Evolutionary conservation across 108 stramenopile species (phyloP), one percentile per base, ranked within the genome.

Genomic region (Fragilaria radians): DNA sequence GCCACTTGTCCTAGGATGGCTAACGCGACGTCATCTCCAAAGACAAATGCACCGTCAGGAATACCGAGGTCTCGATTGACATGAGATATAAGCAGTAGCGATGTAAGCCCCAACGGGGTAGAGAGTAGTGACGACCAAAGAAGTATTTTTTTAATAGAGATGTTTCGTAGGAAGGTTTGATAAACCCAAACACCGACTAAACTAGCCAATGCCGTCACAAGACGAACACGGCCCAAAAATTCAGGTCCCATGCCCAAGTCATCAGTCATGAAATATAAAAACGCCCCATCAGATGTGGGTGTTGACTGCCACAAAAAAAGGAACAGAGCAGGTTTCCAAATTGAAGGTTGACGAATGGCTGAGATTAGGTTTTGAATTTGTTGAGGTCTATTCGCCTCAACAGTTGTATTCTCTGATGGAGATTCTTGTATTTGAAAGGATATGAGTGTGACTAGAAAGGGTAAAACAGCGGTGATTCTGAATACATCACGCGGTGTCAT

Each of bases 271-370:
- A 94, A 97, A 57, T 90, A 97, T 28, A 97, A 76, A 71, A 94
- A 91, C 18, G 96, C 96, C 9, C 89, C 85, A 51, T 95, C 96
- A 45, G 82, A 74, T 21, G 91, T 85, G 25, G 96, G 96, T 19
- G 95, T 96, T 5, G 94, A 85, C 76, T 95, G 87, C 96, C 96
- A 97, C 24, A 96, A 65, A 67, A 97, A 95, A 21, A 97, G 52
- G 61, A 95, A 97, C 0, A 93, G 62, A 3, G 93, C 87, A 24
- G 96, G 96, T 72, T 87, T 91, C 76, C 79, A 95, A 45, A 97
- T 89, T 18, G 76, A 68, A 18, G 85, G 82, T 56, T 90, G 80
- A 25, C 76, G 68, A 32, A 96, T 52, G 45, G 95, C 90, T 18
- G 66, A 60, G 91, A 89, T 90, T 17, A 96, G 70, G 0, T 79